Base-by-base conservation (phyloP, 148 eudicot species). In the Fagopyrum esculentum region DNA sequence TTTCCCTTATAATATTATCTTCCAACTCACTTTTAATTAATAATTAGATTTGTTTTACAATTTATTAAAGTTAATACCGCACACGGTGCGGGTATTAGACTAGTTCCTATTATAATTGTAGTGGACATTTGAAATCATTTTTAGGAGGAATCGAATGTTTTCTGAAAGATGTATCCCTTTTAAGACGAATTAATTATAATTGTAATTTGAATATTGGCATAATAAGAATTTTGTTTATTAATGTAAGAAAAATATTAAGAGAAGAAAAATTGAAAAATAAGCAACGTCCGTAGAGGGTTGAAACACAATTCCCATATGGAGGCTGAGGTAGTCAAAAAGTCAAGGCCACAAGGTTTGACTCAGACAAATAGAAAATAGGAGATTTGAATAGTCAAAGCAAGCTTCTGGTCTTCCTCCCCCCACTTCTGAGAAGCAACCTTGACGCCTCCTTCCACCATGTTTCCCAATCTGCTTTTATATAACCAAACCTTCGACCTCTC, bases 271-370 rank as follows among this genome's bases (percentile, higher is more conserved):
- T 5, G 13, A 64, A 12, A 64, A 12, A 9, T 4, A 30, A 30
- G 13, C 35, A 66, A 64, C 15, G 44, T 8, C 35, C 46, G 71
- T 66, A 66, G 47, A 66, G 71, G 43, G 71, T 35, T 35, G 40
- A 35, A 22, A 5, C 7, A 43, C 71, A 66, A 66, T 66, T 66
- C 71, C 11, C 46, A 66, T 1, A 15, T 1, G 71, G 71, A 66
- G 71, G 66, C 83, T 19, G 52, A 76, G 81, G 77, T 83, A 76
- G 81, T 79, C 84, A 81, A 82, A 60, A 75, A 54, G 90, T 92
- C 97, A 92, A 84, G 86, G 83, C 83, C 92, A 85, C 93, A 85
- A 81, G 76, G 77, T 90, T 88, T 91, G 97, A 92, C 97, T 82
- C 35, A 61, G 9, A 19, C 8, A 48, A 44, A 4, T 12, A 10